These are phyloP conservation scores for Berberis vulgaris DNA, from an alignment of 164 flowering plant species.

Conservation along the genomic window DNA sequence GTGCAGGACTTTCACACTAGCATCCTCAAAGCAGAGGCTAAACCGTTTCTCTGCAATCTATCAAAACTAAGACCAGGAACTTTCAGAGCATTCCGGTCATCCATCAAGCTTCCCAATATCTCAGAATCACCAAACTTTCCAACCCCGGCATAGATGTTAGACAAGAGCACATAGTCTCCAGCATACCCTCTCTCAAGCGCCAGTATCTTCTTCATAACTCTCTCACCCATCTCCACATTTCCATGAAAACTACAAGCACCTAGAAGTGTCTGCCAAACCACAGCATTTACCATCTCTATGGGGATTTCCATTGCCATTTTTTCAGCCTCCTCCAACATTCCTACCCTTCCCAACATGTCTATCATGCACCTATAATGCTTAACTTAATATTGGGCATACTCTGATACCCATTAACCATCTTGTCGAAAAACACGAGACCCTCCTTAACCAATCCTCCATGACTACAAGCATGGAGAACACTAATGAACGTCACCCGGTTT, in stretches of 20 bases:
- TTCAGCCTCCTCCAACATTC: slow-evolving; percentile 52
- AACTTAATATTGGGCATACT: slow-evolving; percentile 22
- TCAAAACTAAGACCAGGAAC: slow-evolving; percentile 28
- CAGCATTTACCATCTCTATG: slow-evolving; percentile 23
- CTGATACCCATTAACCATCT: slow-evolving; percentile 29
- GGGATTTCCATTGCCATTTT: slow-evolving; percentile 36
- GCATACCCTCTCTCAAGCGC: slow-evolving; percentile 46
- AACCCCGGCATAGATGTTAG: slow-evolving; percentile 41
- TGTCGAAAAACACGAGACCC: slow-evolving; percentile 38
- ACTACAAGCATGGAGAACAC: slow-evolving; percentile 53
- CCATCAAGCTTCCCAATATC: slow-evolving; percentile 41
- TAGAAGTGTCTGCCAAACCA: slow-evolving; percentile 60
- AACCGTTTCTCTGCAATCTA: not conserved
- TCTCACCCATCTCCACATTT: slow-evolving; percentile 43
- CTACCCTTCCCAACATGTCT: slow-evolving; percentile 13
- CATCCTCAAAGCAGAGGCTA: too few relatives aligned
- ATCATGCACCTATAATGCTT: slow-evolving; percentile 10
- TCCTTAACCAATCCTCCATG: slow-evolving; percentile 61
- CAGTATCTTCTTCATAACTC: slow-evolving; percentile 41
- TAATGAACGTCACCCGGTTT: slow-evolving; percentile 47
- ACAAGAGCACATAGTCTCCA: slow-evolving; percentile 56
- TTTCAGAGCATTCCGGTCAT: slow-evolving; percentile 29
- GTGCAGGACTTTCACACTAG: too few relatives aligned
- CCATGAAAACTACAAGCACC: slow-evolving; percentile 61
- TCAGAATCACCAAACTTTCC: slow-evolving; percentile 47